Base-by-base conservation (phyloP, 1,284 basidiomycete genomes). In the Tilletia walkeri region DNA sequence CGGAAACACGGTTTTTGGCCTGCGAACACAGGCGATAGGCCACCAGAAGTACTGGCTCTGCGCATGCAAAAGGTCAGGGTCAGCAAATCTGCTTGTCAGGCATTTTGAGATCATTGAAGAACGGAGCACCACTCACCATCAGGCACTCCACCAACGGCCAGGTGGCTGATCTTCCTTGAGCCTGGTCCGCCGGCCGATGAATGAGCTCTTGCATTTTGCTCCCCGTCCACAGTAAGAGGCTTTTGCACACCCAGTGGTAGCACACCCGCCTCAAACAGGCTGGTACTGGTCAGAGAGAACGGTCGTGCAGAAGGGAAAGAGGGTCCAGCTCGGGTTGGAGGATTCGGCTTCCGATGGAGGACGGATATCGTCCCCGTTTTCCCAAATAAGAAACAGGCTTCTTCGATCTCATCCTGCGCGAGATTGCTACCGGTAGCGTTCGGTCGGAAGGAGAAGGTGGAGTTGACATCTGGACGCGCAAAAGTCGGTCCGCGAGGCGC, bases 1-100 rank as follows among this genome's bases (percentile, higher is more conserved):
- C 36, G 30, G 36, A 3, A 14, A 18, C 59, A 20, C 41, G 41
- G 14, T 14, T 14, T 45, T 45, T 7, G 41, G 41, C 41, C 6
- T 14, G 41, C 41, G 41, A 14, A 14, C 41, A 9, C 14, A 45
- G 14, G 16, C 59, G 59, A 18, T 18, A 63, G 14, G 59, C 59
- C 12, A 63, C 59, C 18, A 63, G 59, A 63, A 63, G 34, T n/a
- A 63, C 12, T 10, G 59, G 59, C 34, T 63, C 59, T 63, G 59
- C n/a, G 6, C 10, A 6, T 12, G 16, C 30, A n/a, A 30, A 6
- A 20, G 5, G 14, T 24, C 34, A 30, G 20, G n/a, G 54, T 56
- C 59, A 63, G 14, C 34, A 16, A 36, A 14, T 45, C 41, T 45
- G 41, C 24, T 45, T 14, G 41, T 45, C 6, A 45, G 9, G 41